Conservation (phyloP, 345 rosid species). For the Corymbia maculata region DNA sequence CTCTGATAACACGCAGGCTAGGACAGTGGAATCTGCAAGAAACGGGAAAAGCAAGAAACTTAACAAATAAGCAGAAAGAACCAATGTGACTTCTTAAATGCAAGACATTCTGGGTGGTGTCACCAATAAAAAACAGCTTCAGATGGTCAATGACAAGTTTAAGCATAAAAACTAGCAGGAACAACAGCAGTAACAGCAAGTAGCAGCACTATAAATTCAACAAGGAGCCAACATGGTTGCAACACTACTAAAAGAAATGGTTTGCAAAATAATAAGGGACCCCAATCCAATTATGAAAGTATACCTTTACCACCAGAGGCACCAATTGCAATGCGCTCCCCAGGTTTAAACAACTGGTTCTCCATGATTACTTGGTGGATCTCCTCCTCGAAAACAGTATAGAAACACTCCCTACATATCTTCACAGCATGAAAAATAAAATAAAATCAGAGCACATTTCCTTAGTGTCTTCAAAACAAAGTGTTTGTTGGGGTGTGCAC, state of each 20-base stretch:
- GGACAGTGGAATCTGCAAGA: conserved; percentile 79
- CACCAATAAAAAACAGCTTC: neutral
- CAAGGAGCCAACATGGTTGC: neutral
- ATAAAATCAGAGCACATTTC: neutral
- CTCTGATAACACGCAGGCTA: conserved; percentile 78
- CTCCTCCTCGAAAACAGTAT: conserved; percentile 75
- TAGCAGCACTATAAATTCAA: neutral
- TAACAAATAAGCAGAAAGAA: neutral
- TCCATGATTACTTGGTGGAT: conserved; percentile 62
- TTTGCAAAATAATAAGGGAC: neutral
- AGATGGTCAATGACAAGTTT: neutral
- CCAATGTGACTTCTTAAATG: neutral
- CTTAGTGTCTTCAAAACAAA: neutral
- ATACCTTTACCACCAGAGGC: conserved; percentile 96
- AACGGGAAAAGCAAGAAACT: neutral
- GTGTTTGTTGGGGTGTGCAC: neutral
- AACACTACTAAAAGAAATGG: neutral
- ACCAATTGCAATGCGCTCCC: conserved; percentile 80
- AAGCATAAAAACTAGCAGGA: neutral
- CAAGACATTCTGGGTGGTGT: neutral
- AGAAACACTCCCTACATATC: conserved; percentile 93
- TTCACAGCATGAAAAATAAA: neutral
- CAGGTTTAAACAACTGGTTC: conserved; percentile 63
- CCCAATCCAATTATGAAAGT: neutral
- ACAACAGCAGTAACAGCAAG: neutral